A percentile compares a stretch with the other conserved stretches of the same genome.
Evolutionary conservation across 495 filamentous ascomycete species (phyloP).

Genomic region (Pyronema omphalodes): DNA sequence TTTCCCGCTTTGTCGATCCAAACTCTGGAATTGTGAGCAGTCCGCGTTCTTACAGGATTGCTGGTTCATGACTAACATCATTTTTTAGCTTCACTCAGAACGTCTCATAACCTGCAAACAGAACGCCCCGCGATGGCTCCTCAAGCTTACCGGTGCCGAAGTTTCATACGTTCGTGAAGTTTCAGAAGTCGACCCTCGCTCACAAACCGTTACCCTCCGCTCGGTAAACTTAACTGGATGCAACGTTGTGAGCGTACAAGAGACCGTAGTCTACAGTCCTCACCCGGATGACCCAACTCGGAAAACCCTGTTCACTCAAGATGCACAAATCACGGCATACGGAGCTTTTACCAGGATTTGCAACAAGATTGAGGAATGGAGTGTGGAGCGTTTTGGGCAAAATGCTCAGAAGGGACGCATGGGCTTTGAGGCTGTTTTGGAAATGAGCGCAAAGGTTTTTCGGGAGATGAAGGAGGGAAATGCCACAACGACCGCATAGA

Average conservation of each 20-base stretch:
- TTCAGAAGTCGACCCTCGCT: conserved; percentile 69
- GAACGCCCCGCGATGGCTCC: conserved; percentile 71
- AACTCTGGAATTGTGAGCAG: conserved; percentile 59
- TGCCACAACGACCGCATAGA: not conserved
- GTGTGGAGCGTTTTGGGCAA: conserved; percentile 71
- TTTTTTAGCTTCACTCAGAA: conserved; percentile 62
- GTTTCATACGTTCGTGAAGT: conserved; percentile 83
- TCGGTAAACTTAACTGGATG: conserved; percentile 78
- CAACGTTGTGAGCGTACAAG: conserved; percentile 71
- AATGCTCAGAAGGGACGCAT: conserved; percentile 78
- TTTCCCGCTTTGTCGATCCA: conserved; percentile 63
- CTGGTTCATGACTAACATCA: not conserved
- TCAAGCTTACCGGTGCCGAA: conserved; percentile 51
- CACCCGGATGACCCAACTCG: conserved; percentile 32
- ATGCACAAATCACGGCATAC: conserved; percentile 78
- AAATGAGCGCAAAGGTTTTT: conserved; percentile 84
- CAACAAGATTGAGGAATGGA: conserved; percentile 81
- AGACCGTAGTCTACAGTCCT: conserved; percentile 73
- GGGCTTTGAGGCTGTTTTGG: conserved; percentile 84
- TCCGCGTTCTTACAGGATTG: not conserved
- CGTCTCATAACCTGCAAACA: conserved; percentile 92
- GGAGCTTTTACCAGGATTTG: conserved; percentile 92
- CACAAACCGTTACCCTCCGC: conserved; percentile 81
- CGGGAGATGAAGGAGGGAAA: conserved; percentile 53
- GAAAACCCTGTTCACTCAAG: conserved; percentile 66